Base-by-base conservation (phyloP, 2,329 filamentous ascomycete genomes). In the Botrytis sinoallii region DNA sequence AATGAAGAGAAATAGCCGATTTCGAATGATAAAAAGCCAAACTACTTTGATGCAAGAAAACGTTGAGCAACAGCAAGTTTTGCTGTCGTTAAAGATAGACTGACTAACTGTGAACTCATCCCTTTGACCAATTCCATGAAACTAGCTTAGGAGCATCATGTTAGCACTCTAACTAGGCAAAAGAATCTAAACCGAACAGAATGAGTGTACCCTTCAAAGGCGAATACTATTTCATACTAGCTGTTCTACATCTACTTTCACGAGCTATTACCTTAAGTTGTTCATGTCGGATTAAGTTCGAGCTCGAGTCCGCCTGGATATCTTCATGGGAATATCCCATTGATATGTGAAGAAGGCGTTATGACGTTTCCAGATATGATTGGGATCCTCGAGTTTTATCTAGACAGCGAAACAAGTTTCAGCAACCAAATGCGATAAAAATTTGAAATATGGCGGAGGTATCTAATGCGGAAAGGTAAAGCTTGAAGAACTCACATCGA, bases 301-400 rank as follows among this genome's bases (percentile, higher is more conserved):
- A 46, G n/a, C 25, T 32, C 40, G 25, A 65, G 20, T n/a, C 46
- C 57, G 57, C 25, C 14, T 46, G 22, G 59, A 71, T 42, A 71
- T 65, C 14, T 65, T 64, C 70, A 71, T 65, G 5, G 70, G 60
- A 12, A 55, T 57, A 55, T 71, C 70, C 46, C 60, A 57, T 35
- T 71, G 70, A 55, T 64, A 57, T 12, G 42, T 16, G 35, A 71
- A 65, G 22, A 16, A 57, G 16, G 59, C 60, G 57, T 64, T 46
- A 29, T 55, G 46, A 10, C 18, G 12, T 29, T 71, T 64, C 35
- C 60, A 71, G 32, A 7, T 14, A 22, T 64, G 60, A 32, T 71
- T 32, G 46, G 70, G 44, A 25, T 63, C 29, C 8, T 29, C 29
- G 12, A 63, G 48, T 70, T 61, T 70, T 12, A 70, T 61, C 68